Evolutionary conservation across 2,329 filamentous ascomycete genomes (phyloP).

Genomic region (Stagonosporopsis tanaceti): DNA sequence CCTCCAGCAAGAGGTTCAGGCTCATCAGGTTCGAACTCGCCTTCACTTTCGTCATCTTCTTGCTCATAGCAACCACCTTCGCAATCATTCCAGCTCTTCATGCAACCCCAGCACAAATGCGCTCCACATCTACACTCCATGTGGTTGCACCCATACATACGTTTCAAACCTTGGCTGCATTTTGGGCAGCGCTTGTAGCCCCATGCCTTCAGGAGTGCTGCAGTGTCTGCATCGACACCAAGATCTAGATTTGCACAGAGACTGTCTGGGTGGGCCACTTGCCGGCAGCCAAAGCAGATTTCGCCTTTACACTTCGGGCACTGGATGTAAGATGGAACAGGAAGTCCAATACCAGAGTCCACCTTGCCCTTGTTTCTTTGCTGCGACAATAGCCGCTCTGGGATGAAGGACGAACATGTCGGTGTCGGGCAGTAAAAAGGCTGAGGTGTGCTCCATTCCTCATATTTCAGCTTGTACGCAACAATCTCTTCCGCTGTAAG

Average conservation of each 20-base stretch:
- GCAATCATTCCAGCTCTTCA: constrained; percentile 45
- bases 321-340: constrained; percentile 36
- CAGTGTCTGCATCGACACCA: constrained; percentile 48
- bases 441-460: constrained; percentile 57
- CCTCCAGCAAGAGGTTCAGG: constrained; percentile 15
- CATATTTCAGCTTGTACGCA: constrained; percentile 53
- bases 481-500: constrained; percentile 48
- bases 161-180: constrained; percentile 57
- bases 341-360: constrained; percentile 39
- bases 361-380: constrained; percentile 27
- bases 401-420: constrained; percentile 59
- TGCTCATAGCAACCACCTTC: constrained; percentile 27
- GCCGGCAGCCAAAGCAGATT: constrained; percentile 57
- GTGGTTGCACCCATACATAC: constrained; percentile 59
- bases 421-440: constrained; percentile 60
- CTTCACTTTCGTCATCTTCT: constrained; percentile 35
- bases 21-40: constrained; percentile 36
- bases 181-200: constrained; percentile 61
- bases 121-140: constrained; percentile 60
- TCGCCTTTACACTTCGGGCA: constrained; percentile 56
- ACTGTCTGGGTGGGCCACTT: constrained; percentile 50
- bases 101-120: constrained; percentile 60
- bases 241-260: constrained; percentile 46
- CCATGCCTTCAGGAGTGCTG: constrained; percentile 51
- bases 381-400: constrained; percentile 33